Evolutionary conservation across 257 asterid species (phyloP).

Genomic region (Mentha longifolia): DNA sequence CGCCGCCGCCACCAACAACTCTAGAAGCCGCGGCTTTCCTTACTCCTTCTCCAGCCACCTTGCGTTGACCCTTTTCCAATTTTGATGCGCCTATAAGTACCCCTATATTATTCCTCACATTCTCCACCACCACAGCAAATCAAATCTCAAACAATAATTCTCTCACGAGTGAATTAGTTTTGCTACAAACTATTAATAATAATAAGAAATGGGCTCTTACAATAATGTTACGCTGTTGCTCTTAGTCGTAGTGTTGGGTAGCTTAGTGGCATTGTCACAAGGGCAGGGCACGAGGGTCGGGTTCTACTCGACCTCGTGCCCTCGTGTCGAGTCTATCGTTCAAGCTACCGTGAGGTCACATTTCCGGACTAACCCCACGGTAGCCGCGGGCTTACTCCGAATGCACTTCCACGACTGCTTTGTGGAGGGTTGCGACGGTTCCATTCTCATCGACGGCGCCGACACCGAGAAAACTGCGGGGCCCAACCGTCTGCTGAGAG

Average conservation of each 20-base stretch:
- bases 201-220: conserved; percentile 15
- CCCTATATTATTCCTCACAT: not conserved
- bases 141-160: not conserved
- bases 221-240: not conserved
- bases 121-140: conserved; percentile 26
- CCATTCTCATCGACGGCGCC: conserved; percentile 66
- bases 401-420: conserved; percentile 94
- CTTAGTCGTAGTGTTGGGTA: conserved; percentile 34
- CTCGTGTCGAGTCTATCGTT: conserved; percentile 68
- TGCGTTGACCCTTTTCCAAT: conserved; percentile 24
- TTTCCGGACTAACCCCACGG: conserved; percentile 47
- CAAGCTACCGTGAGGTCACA: conserved; percentile 54
- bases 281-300: conserved; percentile 83
- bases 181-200: no score
- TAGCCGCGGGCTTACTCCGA: conserved; percentile 77
- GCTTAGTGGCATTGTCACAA: conserved; percentile 33
- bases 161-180: no score
- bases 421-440: conserved; percentile 86
- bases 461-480: conserved; percentile 58
- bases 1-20: not conserved
- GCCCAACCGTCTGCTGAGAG: conserved; percentile 55
- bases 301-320: conserved; percentile 68
- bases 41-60: conserved; percentile 22
- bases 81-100: conserved; percentile 46
- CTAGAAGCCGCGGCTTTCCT: conserved; percentile 49